A percentile compares a stretch with the other conserved stretches of the same genome.
Evolutionary conservation across 257 asterid species (phyloP).

Genomic region (Nicotiana sylvestris): DNA sequence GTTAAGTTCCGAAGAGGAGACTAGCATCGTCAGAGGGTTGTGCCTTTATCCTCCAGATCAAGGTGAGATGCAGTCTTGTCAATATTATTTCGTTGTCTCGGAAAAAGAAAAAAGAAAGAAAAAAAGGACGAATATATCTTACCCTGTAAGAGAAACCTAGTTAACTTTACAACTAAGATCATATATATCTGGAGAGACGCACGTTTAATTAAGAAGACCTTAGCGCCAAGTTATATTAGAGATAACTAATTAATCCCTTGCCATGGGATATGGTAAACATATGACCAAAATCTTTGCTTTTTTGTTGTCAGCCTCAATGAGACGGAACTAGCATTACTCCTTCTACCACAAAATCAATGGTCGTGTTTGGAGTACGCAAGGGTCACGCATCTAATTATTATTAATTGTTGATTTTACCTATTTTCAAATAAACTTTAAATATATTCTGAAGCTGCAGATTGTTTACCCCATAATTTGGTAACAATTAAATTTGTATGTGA

Average conservation of each 20-base stretch:
- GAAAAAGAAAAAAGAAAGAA: not conserved
- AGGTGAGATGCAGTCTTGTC: conserved; percentile 7
- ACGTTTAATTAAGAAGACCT: not conserved
- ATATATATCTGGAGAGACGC: not conserved
- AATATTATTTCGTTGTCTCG: not conserved
- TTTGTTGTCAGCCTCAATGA: not conserved
- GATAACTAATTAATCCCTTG: not conserved
- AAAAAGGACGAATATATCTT: not conserved
- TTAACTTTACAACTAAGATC: not conserved
- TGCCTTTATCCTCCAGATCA: not conserved
- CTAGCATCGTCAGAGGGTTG: not conserved
- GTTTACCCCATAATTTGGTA: no score
- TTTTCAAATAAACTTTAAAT: no score
- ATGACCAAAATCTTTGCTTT: not conserved
- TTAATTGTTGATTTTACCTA: no score
- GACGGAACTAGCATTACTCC: not conserved
- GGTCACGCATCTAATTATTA: no score
- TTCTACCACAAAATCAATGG: not conserved
- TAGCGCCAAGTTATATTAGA: not conserved
- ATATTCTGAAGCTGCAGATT: no score
- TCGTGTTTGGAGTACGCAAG: not conserved
- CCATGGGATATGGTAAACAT: not conserved
- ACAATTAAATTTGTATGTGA: no score
- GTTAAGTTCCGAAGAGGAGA: not conserved
- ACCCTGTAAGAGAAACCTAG: not conserved